A percentile compares a stretch with the other conserved stretches of the same genome.
Evolutionary conservation across 1,139 yeast species (phyloP).

Genomic region (Candida sojae): DNA sequence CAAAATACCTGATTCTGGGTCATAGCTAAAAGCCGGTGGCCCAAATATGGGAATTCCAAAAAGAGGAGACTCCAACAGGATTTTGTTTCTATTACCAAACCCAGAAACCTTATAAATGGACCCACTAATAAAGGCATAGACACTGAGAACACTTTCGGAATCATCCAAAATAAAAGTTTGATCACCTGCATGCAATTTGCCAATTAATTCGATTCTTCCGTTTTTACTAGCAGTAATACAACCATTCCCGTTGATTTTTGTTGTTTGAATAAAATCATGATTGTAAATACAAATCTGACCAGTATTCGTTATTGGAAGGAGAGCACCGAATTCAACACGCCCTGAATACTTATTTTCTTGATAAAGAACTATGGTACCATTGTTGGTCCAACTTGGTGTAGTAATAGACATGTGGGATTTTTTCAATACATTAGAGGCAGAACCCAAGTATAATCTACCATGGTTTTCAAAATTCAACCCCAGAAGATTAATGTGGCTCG

Average conservation of each 20-base stretch:
- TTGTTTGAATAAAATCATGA: neutral
- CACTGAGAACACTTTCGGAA: neutral
- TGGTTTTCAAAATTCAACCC: neutral
- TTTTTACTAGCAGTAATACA: neutral
- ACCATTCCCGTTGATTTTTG: neutral
- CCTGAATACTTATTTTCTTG: neutral
- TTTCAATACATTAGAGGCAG: neutral
- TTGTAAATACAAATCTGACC: neutral
- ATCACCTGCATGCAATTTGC: neutral
- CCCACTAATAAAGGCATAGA: neutral
- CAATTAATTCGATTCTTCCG: neutral
- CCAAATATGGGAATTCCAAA: slow-evolving; percentile 11
- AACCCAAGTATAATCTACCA: neutral
- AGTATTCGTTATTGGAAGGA: neutral
- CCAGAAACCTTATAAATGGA: neutral
- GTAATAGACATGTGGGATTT: neutral
- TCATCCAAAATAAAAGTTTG: neutral
- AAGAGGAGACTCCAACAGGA: slow-evolving; percentile 1
- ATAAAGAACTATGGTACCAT: neutral
- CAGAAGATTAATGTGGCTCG: neutral
- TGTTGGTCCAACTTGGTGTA: neutral
- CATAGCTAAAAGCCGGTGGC: slow-evolving; percentile 4
- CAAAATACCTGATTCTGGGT: neutral
- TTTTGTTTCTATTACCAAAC: neutral
- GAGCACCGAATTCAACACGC: neutral